Evolutionary conservation across 73 alveolate species (phyloP), one percentile per base, ranked within the genome.

Genomic region (Tetrahymena borealis): DNA sequence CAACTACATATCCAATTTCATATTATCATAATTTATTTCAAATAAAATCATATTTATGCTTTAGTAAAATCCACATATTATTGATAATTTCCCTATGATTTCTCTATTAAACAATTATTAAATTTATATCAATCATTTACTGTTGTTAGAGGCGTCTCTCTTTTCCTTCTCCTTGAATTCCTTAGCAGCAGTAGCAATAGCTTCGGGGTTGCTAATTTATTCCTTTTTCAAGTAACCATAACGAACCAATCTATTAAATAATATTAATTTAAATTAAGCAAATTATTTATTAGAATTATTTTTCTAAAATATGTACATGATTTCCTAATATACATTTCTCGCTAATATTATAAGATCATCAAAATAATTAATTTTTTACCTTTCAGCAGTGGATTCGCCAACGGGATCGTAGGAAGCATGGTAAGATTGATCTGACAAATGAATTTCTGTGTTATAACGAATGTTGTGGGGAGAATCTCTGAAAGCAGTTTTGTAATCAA

Each of bases 401-500:
- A 60, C 85, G 20, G 85, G 85, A 9, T 60, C 85, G 10, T 60
- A 60, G 85, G 37, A 24, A n/a, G 85, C n/a, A 60, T 60, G 85
- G 28, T 60, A 60, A 60, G 38, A 24, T 60, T 60, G 28, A 60
- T 60, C 85, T 60, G 85, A 60, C 10, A 35, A n/a, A 60, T 60
- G 85, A 5, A 60, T 60, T 60, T 60, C 85, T 24, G n/a, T 32
- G 85, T 60, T 32, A 60, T 60, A 60, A 24, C 85, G n/a, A 60
- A 60, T 60, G 28, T 60, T 60, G 85, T 60, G 85, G 85, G 85
- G 85, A 60, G 85, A 60, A 20, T 60, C 85, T 60, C 85, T 60
- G 85, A 60, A 60, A 60, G 85, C 85, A 60, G 85, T 60, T 60
- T 60, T 60, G 85, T 60, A 60, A 60, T 60, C 85, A 60, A 60